A percentile compares a stretch with the other conserved stretches of the same genome.
Evolutionary conservation across 2,329 filamentous ascomycete species (phyloP).

Genomic region (Sporothrix euskadiensis): DNA sequence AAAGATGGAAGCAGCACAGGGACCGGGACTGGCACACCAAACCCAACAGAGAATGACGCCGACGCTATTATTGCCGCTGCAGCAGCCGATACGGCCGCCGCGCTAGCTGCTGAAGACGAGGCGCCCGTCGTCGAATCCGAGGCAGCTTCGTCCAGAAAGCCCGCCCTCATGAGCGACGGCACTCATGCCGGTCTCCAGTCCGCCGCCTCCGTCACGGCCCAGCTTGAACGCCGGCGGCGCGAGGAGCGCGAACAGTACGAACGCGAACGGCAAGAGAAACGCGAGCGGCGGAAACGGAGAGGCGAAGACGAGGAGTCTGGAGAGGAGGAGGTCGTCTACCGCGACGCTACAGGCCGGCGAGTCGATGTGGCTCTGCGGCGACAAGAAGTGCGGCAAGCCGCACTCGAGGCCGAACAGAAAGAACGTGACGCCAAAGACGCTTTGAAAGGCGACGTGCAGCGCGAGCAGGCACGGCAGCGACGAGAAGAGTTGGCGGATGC

Average conservation of each 20-base stretch:
- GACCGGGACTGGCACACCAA: slow-evolving; percentile 35
- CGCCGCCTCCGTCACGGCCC: slow-evolving; percentile 72
- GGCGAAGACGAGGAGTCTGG: slow-evolving; percentile 45
- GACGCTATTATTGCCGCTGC: slow-evolving; percentile 76
- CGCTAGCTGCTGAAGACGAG: slow-evolving; percentile 51
- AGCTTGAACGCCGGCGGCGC: slow-evolving; percentile 59
- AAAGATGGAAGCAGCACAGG: slow-evolving; percentile 37
- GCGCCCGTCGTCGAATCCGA: slow-evolving; percentile 53
- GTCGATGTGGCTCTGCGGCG: slow-evolving; percentile 91
- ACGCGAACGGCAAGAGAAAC: slow-evolving; percentile 33
- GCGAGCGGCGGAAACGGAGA: slow-evolving; percentile 39
- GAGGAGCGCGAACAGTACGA: slow-evolving; percentile 41
- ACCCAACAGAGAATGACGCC: slow-evolving; percentile 59
- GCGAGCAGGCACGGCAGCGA: slow-evolving; percentile 63
- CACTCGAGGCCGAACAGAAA: slow-evolving; percentile 68
- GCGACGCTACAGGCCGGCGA: slow-evolving; percentile 90
- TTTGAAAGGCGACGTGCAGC: slow-evolving; percentile 83
- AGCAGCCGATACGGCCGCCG: slow-evolving; percentile 64
- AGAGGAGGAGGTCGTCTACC: slow-evolving; percentile 81
- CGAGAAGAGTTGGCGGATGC: slow-evolving; percentile 75
- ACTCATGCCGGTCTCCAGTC: slow-evolving; percentile 85
- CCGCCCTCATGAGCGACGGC: slow-evolving; percentile 78
- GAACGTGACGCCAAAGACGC: slow-evolving; percentile 67
- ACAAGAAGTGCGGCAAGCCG: slow-evolving; percentile 72
- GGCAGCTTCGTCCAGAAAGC: slow-evolving; percentile 43